A percentile compares a stretch with the other conserved stretches of the same genome.
Conservation (phyloP, 2,329 filamentous ascomycete genomes). For the Claviceps pazoutovae region DNA sequence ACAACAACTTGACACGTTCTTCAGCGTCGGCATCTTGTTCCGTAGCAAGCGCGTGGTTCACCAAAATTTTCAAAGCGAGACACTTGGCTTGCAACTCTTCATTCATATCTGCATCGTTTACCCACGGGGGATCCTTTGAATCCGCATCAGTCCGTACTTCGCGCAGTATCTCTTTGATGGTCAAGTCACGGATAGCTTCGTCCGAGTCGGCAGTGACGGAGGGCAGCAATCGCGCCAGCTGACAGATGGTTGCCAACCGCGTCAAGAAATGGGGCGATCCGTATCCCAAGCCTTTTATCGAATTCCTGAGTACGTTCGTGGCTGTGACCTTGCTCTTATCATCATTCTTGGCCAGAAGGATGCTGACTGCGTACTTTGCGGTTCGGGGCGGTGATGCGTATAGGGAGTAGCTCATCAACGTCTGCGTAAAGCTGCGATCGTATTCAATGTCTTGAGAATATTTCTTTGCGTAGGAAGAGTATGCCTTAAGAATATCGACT, state of each 20-base stretch:
- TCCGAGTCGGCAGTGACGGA: slow-evolving; percentile 58
- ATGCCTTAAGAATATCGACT: slow-evolving; percentile 89
- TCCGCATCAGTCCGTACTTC: slow-evolving; percentile 51
- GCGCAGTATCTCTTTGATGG: slow-evolving; percentile 60
- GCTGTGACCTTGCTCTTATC: slow-evolving; percentile 72
- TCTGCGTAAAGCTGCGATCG: slow-evolving; percentile 67
- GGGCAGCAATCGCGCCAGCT: slow-evolving; percentile 62
- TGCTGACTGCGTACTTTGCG: slow-evolving; percentile 86
- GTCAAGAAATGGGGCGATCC: slow-evolving; percentile 61
- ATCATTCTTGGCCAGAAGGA: slow-evolving; percentile 61
- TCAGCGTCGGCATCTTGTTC: slow-evolving; percentile 38
- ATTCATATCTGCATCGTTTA: slow-evolving; percentile 53
- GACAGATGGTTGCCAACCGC: slow-evolving; percentile 56
- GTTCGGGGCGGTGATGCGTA: slow-evolving; percentile 69
- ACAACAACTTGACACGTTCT: slow-evolving; percentile 52
- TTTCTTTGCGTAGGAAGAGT: slow-evolving; percentile 77
- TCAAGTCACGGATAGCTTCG: slow-evolving; percentile 66
- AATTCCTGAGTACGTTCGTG: slow-evolving; percentile 66
- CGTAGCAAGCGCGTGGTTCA: slow-evolving; percentile 63
- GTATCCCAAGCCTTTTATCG: slow-evolving; percentile 60
- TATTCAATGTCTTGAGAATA: slow-evolving; percentile 73
- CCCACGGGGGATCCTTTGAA: slow-evolving; percentile 48
- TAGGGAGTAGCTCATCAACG: slow-evolving; percentile 69
- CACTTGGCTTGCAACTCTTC: slow-evolving; percentile 74
- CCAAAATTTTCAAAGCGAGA: slow-evolving; percentile 70